phyloP scores from a whole-genome alignment of 2,329 filamentous ascomycete species.

The Ophiostoma ulmi region DNA sequence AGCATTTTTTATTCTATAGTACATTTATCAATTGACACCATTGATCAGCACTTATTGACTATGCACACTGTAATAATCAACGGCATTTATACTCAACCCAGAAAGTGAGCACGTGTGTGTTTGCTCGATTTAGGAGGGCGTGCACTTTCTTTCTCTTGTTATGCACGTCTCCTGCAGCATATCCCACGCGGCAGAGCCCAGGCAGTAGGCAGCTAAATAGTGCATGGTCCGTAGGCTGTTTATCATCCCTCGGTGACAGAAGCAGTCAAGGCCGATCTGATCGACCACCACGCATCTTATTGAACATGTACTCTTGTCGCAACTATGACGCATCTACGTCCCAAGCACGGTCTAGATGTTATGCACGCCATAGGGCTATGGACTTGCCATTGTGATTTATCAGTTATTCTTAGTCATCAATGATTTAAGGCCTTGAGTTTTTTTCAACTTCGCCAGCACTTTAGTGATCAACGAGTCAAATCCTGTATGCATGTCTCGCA shows the following conservation, averaged over 20 bases:
- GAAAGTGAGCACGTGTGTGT: conserved; percentile 24
- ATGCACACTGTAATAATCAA: background rate
- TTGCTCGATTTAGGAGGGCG: conserved; percentile 16
- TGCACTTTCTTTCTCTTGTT: conserved; percentile 2
- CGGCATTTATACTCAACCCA: background rate
- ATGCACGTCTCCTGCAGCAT: conserved; percentile 13
- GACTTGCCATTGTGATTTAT: background rate
- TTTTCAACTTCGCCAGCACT: too few species aligned
- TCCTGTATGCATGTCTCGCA: background rate
- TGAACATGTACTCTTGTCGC: too few species aligned
- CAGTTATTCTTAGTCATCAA: background rate
- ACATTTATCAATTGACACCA: background rate
- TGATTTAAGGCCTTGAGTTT: too few species aligned
- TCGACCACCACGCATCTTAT: conserved; percentile 11
- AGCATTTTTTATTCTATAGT: background rate
- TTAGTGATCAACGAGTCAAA: background rate
- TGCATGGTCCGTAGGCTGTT: background rate
- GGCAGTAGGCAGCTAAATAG: background rate
- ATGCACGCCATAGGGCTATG: conserved; percentile 2
- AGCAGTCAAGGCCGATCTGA: conserved; percentile 19
- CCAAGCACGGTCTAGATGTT: background rate
- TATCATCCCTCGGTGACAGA: conserved; percentile 18
- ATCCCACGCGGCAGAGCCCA: conserved; percentile 6
- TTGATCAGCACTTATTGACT: background rate
- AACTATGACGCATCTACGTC: background rate